A percentile compares a stretch with the other conserved stretches of the same genome.
phyloP scores from a whole-genome alignment of 805 yeast genomes.

The Aciculoconidium aculeatum region DNA sequence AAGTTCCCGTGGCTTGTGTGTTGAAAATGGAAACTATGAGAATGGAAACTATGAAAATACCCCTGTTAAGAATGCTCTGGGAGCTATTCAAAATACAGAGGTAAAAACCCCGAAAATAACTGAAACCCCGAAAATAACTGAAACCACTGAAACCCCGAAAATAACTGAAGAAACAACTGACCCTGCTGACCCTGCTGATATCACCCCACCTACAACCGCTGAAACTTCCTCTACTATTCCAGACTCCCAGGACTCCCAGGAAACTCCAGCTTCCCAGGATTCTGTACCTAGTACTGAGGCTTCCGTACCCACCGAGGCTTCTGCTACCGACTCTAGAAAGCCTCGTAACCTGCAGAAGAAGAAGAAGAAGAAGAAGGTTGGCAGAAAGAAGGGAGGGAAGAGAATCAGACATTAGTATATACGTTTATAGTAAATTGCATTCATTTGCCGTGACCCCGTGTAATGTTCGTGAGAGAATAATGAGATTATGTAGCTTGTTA shows the following conservation, averaged over 20 bases:
- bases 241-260: slow-evolving; percentile 1
- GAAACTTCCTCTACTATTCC: background rate
- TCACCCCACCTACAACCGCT: background rate
- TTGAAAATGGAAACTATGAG: background rate
- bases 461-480: too few relatives aligned
- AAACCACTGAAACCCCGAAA: slow-evolving; percentile 1
- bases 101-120: background rate
- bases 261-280: background rate
- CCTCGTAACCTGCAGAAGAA: slow-evolving; percentile 3
- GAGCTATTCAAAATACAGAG: background rate
- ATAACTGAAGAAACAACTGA: background rate
- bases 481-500: too few relatives aligned
- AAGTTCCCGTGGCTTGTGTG: background rate
- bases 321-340: slow-evolving; percentile 3
- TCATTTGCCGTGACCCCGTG: too few relatives aligned
- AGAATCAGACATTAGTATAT: slow-evolving; percentile 3
- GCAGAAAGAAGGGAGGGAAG: slow-evolving; percentile 5
- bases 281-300: background rate
- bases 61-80: background rate
- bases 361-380: slow-evolving; percentile 4
- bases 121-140: background rate
- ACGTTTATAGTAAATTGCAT: too few relatives aligned
- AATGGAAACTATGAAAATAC: background rate
- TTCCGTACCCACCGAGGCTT: background rate
- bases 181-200: slow-evolving; percentile 1